Evolutionary conservation across 2,329 filamentous ascomycete genomes (phyloP).

Genomic region (Aureobasidium sp.): DNA sequence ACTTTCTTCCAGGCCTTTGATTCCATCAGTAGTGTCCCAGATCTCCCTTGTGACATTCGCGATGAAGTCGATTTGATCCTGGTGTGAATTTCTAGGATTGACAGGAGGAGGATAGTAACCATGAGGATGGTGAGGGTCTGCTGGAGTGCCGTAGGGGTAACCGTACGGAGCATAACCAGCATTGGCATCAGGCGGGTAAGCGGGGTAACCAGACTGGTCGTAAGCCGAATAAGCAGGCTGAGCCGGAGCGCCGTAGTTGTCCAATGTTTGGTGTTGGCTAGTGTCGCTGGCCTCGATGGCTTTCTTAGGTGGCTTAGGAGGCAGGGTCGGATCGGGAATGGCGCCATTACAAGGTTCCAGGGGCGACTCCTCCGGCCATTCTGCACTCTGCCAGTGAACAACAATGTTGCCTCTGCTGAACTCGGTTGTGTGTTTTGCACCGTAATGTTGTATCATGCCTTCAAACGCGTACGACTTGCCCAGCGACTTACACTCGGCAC

Average conservation of each 20-base stretch:
- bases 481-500: slow-evolving; percentile 50
- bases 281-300: background rate
- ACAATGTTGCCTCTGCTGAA: slow-evolving; percentile 64
- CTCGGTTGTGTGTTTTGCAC: slow-evolving; percentile 65
- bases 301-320: background rate
- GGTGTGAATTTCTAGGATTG: background rate
- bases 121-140: background rate
- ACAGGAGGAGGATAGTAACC: background rate
- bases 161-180: background rate
- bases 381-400: slow-evolving; percentile 65
- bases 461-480: slow-evolving; percentile 67
- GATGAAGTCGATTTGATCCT: slow-evolving; percentile 26
- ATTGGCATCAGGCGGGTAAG: background rate
- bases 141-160: background rate
- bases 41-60: slow-evolving; percentile 48
- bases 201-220: background rate
- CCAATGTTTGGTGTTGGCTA: background rate
- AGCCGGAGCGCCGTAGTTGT: background rate
- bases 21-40: slow-evolving; percentile 52
- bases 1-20: slow-evolving; percentile 53
- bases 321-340: background rate
- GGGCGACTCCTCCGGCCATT: slow-evolving; percentile 69
- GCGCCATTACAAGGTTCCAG: slow-evolving; percentile 40
- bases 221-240: background rate
- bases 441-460: slow-evolving; percentile 72